Base-by-base conservation (phyloP, 2,329 filamentous ascomycete genomes). In the Metarhizium rileyi region DNA sequence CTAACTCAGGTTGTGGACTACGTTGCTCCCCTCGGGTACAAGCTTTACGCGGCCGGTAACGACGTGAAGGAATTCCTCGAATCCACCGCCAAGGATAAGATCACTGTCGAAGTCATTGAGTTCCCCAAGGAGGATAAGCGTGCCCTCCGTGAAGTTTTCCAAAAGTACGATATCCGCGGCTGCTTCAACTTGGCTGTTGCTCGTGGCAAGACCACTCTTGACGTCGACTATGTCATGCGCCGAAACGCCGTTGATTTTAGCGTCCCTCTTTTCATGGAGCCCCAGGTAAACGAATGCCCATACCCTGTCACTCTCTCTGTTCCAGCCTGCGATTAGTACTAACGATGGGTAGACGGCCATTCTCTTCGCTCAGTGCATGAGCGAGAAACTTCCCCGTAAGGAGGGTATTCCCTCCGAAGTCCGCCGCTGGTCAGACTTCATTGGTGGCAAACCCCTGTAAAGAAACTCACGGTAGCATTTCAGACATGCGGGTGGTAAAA, bases 171-270 rank as follows among this genome's bases (percentile, higher is more conserved):
- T 67, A 95, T 98, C 69, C 83, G 86, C 52, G 93, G 93, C 62
- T 87, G 90, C 53, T 98, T 98, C 78, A 97, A 97, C 76, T 74
- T 98, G 61, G 90, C 91, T 52, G 82, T 86, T 69, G 81, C 80
- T 58, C 79, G 90, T 63, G 93, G 83, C 53, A 90, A 87, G 76
- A 91, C 86, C 35, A 76, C 88, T 53, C 74, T 87, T 53, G 93
- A 98, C 65, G 88, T 94, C 63, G 90, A 98, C 74, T 98, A 98
- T 63, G 90, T 98, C 50, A 97, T 97, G 91, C 83, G 93, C 63
- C 83, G 93, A 66, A 98, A 98, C 65, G 93, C 93, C 26, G 93
- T 98, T 50, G 93, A 98, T 72, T 98, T 98, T 68, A 91, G 91
- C 59, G 90, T 97, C 28, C 93, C 93, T 45, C 76, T 98, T 50